Base-by-base conservation (phyloP, 805 yeast species). In the Myxozyma vanderwaltii region DNA sequence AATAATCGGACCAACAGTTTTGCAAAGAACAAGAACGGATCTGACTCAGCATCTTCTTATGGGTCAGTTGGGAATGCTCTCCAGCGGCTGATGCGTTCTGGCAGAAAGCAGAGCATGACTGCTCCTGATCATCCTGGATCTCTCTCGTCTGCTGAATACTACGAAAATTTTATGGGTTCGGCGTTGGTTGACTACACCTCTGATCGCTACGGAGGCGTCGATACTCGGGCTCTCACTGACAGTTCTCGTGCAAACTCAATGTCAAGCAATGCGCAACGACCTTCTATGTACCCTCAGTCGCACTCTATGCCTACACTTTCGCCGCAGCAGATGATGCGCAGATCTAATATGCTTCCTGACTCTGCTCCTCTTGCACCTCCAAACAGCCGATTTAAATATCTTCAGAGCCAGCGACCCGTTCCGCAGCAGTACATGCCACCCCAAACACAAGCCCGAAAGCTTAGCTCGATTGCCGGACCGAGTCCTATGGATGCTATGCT, bases 241-340 rank as follows among this genome's bases (percentile, higher is more conserved):
- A 65, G 56, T n/a, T 61, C 65, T 7, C 64, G 65, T 1, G 46
- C 64, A 21, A 62, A 54, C 43, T 57, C 63, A n/a, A 51, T 62
- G 53, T 39, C 65, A 15, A 53, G 59, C 24, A 61, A 57, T 43
- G 45, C 52, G 10, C 45, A n/a, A n/a, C n/a, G 65, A 21, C 63
- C 57, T 23, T 49, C 54, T 55, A 17, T 51, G 31, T 51, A 51
- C 38, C 49, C 41, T 5, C 55, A 41, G n/a, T 35, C 47, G 10
- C 55, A 51, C 31, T 48, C 52, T 2, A 36, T 48, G 43, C 52
- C 52, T 6, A 27, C 15, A 24, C 26, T 48, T 19, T 48, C 52
- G 31, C 52, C 52, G 31, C 52, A n/a, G n/a, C n/a, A 35, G 12
- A 48, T 48, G 52, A 36, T 35, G 43, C 52, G 52, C 19, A 48